A percentile compares a stretch with the other conserved stretches of the same genome.
These are phyloP conservation scores for Naganishia friedmannii DNA, from an alignment of 768 basidiomycete species.

Conservation along the genomic window DNA sequence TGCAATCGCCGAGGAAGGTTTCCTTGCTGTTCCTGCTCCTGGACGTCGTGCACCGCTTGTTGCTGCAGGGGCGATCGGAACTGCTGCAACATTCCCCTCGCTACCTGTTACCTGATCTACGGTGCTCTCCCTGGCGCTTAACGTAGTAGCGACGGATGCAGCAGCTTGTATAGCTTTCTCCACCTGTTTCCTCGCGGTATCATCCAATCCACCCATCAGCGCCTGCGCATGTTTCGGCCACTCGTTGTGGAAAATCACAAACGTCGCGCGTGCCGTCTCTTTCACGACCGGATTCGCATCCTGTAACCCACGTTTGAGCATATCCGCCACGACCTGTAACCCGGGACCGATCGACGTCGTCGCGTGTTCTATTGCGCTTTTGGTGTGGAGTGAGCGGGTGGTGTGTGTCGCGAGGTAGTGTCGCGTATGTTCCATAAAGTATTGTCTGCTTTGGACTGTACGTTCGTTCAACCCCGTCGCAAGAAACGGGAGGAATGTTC, in stretches of 20 bases:
- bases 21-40: not conserved
- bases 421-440: constrained; percentile 67
- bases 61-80: not conserved
- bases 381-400: constrained; percentile 54
- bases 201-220: constrained; percentile 69
- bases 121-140: not conserved
- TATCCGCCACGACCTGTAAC: constrained; percentile 60
- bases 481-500: constrained; percentile 66
- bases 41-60: not conserved
- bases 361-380: constrained; percentile 36
- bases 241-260: constrained; percentile 73
- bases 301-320: constrained; percentile 66
- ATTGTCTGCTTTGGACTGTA: constrained; percentile 69
- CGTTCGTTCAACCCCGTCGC: constrained; percentile 74
- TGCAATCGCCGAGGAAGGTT: constrained; percentile 13
- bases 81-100: not conserved
- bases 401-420: constrained; percentile 73
- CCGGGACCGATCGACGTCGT: constrained; percentile 57
- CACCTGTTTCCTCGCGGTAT: constrained; percentile 69
- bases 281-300: constrained; percentile 79
- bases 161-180: constrained; percentile 71
- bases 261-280: constrained; percentile 67
- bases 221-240: constrained; percentile 70
- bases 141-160: not conserved
- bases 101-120: not conserved